These are phyloP conservation scores for Passalora sequoiae DNA, from an alignment of 2,329 filamentous ascomycete genomes.

Conservation along the genomic window DNA sequence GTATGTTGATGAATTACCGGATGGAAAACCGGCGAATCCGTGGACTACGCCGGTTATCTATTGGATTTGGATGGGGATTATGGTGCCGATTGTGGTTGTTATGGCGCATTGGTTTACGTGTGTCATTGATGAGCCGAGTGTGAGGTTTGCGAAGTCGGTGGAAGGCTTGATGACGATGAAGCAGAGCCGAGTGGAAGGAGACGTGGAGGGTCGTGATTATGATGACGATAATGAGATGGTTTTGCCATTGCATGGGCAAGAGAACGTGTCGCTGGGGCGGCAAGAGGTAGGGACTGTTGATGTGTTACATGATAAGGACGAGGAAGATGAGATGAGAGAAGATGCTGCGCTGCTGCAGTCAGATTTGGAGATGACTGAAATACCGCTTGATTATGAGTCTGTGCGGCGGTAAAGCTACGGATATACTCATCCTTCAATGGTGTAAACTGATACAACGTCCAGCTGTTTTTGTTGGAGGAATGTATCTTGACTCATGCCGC, in stretches of 20 bases:
- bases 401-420: too few species aligned
- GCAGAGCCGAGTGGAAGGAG: too few species aligned
- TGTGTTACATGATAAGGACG: background rate
- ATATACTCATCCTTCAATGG: too few species aligned
- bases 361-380: background rate
- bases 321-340: background rate
- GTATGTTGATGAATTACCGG: slow-evolving; percentile 5
- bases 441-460: too few species aligned
- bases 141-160: slow-evolving; percentile 13
- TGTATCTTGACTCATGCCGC: too few species aligned
- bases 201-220: background rate
- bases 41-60: slow-evolving; percentile 9
- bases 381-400: too few species aligned
- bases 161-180: background rate
- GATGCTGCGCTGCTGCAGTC: background rate
- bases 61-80: slow-evolving; percentile 1
- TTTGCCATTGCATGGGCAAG: background rate
- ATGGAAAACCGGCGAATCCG: background rate
- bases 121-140: slow-evolving; percentile 14
- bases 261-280: background rate
- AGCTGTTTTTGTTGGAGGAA: too few species aligned
- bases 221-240: background rate
- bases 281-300: background rate
- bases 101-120: slow-evolving; percentile 14
- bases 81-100: slow-evolving; percentile 8